Evolutionary conservation across 148 eudicot species (phyloP).

Genomic region (Pharnaceum exiguum): DNA sequence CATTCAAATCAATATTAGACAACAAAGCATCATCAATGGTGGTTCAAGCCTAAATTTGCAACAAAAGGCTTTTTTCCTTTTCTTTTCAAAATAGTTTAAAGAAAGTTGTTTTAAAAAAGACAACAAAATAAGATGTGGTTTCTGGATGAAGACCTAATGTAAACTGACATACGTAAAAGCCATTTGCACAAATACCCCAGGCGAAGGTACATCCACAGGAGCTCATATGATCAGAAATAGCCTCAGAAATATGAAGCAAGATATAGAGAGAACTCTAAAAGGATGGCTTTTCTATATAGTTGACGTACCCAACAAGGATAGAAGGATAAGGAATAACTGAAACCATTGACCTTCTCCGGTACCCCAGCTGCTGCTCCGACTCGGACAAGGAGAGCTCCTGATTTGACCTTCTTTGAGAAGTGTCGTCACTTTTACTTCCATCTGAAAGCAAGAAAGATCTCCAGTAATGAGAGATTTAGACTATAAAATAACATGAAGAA

Average conservation of each 20-base stretch:
- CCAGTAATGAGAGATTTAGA: background rate
- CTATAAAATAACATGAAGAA: background rate
- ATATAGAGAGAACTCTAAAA: background rate
- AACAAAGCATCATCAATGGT: too few species aligned
- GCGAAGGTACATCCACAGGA: too few species aligned
- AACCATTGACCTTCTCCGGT: conserved; percentile 55
- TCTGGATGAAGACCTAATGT: too few species aligned
- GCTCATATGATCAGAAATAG: background rate
- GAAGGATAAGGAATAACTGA: conserved; percentile 72
- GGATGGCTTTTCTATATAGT: background rate
- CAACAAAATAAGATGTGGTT: too few species aligned
- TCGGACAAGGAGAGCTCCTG: conserved; percentile 53
- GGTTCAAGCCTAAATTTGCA: too few species aligned
- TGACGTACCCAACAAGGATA: conserved; percentile 87
- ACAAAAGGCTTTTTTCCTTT: too few species aligned
- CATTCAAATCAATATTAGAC: too few species aligned
- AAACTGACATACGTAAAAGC: too few species aligned
- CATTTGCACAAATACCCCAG: too few species aligned
- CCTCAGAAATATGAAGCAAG: background rate
- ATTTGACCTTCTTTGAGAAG: conserved; percentile 50
- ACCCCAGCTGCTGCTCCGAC: conserved; percentile 60
- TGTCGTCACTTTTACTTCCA: conserved; percentile 68
- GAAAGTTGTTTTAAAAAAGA: too few species aligned
- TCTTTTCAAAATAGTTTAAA: too few species aligned
- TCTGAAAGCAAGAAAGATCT: conserved; percentile 33